A percentile compares a stretch with the other conserved stretches of the same genome.
These are phyloP conservation scores for Vitellaria paradoxa DNA, from an alignment of 179 eudicot genomes.

Conservation along the genomic window DNA sequence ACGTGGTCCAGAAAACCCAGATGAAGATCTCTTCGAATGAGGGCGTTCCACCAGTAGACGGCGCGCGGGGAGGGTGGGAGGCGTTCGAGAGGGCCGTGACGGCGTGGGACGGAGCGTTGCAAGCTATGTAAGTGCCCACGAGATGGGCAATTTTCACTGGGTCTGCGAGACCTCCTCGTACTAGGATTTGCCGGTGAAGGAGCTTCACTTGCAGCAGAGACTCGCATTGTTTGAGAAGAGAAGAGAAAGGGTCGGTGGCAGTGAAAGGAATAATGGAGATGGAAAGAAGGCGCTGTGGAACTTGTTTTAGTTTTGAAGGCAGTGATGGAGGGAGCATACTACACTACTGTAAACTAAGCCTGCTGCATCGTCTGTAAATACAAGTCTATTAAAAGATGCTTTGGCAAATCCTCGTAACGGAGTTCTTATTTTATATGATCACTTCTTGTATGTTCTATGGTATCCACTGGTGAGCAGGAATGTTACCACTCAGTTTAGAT, in stretches of 20 bases:
- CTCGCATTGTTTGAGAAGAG: constrained; percentile 8
- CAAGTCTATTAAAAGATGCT: no score
- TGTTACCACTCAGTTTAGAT: no score
- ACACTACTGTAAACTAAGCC: background rate
- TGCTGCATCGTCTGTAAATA: no score
- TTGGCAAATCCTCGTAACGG: no score
- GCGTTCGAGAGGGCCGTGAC: constrained; percentile 30
- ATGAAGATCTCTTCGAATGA: constrained; percentile 35
- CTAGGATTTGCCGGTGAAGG: constrained; percentile 34
- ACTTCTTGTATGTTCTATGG: no score
- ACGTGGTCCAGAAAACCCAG: constrained; percentile 14
- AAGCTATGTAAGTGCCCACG: constrained; percentile 28
- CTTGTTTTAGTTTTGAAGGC: background rate
- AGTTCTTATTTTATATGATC: no score
- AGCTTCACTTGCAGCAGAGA: constrained; percentile 25
- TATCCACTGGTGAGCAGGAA: no score
- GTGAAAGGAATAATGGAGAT: background rate
- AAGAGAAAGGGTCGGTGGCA: background rate
- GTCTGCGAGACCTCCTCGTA: constrained; percentile 29
- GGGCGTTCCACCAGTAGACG: constrained; percentile 53
- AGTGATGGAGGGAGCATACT: background rate
- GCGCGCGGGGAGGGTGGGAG: constrained; percentile 29
- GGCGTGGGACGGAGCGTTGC: constrained; percentile 26
- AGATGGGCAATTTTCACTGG: constrained; percentile 11
- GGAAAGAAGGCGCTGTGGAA: background rate